Conservation (phyloP, 495 filamentous ascomycete genomes). For the Xylaria bambusicola region DNA sequence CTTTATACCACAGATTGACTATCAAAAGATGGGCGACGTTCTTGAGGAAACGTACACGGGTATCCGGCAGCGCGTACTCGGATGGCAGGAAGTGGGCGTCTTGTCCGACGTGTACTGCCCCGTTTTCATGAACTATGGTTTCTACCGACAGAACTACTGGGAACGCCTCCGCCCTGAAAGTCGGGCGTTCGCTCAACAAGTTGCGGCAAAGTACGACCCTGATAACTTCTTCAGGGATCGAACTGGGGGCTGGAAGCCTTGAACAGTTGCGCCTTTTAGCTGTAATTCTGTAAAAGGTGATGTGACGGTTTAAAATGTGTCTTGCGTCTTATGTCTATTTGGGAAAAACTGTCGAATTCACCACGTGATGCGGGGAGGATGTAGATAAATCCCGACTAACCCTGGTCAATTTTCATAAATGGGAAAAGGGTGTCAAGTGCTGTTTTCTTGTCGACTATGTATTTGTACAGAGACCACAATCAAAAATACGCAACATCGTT, state of each 20-base stretch:
- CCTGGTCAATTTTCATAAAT: too few species aligned
- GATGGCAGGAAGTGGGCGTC: slow-evolving; percentile 45
- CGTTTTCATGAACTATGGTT: slow-evolving; percentile 60
- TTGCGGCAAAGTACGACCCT: slow-evolving; percentile 50
- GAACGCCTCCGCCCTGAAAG: slow-evolving; percentile 47
- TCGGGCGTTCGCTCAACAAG: slow-evolving; percentile 42
- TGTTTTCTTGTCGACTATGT: too few species aligned
- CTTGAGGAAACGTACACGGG: slow-evolving; percentile 41
- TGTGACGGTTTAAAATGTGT: background rate
- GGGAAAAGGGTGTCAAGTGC: too few species aligned
- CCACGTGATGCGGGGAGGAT: too few species aligned
- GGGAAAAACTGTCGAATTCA: too few species aligned
- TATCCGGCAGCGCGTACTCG: slow-evolving; percentile 29
- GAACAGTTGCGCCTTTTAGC: background rate
- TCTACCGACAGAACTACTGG: slow-evolving; percentile 57
- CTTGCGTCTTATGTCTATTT: too few species aligned
- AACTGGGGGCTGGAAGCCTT: slow-evolving; percentile 49
- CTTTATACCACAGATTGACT: slow-evolving; percentile 39
- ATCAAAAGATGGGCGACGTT: slow-evolving; percentile 48
- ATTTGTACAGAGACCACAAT: too few species aligned
- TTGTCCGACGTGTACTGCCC: slow-evolving; percentile 55
- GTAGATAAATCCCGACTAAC: too few species aligned
- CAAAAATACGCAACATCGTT: too few species aligned
- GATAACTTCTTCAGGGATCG: slow-evolving; percentile 54
- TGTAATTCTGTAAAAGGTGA: background rate